Base-by-base conservation (phyloP, 163 green algal genomes). In the Trebouxia gelatinosa region DNA sequence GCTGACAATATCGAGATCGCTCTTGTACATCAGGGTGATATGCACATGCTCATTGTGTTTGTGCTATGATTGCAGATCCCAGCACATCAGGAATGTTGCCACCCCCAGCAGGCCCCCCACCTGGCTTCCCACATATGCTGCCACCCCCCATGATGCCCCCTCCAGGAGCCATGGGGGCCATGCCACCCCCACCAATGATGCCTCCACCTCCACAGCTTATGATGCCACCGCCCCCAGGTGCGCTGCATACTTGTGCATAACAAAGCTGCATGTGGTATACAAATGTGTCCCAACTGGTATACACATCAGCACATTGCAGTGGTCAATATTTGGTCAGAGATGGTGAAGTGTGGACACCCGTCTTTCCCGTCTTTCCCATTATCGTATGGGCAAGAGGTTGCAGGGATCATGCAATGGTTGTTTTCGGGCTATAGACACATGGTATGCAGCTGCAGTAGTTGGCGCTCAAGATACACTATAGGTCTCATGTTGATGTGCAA, bases 201-300 rank as follows among this genome's bases (percentile, higher is more conserved):
- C 83, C 79, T 13, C 80, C 78, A 19, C 74, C 77, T 43, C 70
- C 70, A 37, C 67, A 83, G 46, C 57, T 78, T 65, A 82, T 80
- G 67, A 13, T 82, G 75, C 80, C 58, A 38, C 40, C 75, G 5
- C 61, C 76, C 35, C 39, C 62, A 76, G 64, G 62, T 72, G 39
- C 31, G 3, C 37, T 75, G 66, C 35, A 31, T 31, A 72, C 31
- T 11, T 50, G 9, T 37, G 54, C 54, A 65, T 2, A 65, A 54
- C 43, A 54, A 13, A 23, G 43, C 43, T 9, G 13, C 43, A 23
- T 54, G 43, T 54, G 43, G 11, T 13, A 54, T 9, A 13, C 43
- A 9, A 54, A 13, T 13, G 43, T 13, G 13, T 9, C 43, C 43
- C 43, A 13, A 23, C 43, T 23, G 43, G 13, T 13, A 23, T 13